Evolutionary conservation across 2,329 filamentous ascomycete species (phyloP).

Genomic region (Diaporthe caulivora): DNA sequence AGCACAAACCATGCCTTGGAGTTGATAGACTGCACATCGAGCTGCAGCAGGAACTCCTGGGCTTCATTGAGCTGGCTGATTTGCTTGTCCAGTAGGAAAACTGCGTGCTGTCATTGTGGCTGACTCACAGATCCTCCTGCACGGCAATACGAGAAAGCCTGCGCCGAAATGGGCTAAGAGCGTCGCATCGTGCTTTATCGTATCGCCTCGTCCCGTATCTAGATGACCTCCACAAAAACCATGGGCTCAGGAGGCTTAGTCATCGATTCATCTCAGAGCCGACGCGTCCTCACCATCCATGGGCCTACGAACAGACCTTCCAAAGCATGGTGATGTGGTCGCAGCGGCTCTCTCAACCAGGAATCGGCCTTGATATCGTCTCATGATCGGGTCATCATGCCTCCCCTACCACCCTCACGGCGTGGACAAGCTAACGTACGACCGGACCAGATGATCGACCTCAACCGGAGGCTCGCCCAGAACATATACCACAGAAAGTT

Average conservation of each 20-base stretch:
- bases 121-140: slow-evolving; percentile 18
- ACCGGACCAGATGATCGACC: slow-evolving; percentile 37
- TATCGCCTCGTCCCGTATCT: slow-evolving; percentile 11
- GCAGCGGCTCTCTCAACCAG: not conserved
- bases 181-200: slow-evolving; percentile 28
- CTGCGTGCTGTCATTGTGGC: slow-evolving; percentile 4
- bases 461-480: slow-evolving; percentile 31
- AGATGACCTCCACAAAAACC: slow-evolving; percentile 20
- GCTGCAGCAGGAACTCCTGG: not conserved
- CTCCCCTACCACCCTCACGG: slow-evolving; percentile 34
- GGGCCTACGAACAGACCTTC: not conserved
- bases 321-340: not conserved
- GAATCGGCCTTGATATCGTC: not conserved
- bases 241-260: slow-evolving; percentile 26
- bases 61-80: not conserved
- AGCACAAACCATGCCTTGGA: not conserved
- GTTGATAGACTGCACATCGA: not conserved
- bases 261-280: slow-evolving; percentile 2
- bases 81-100: slow-evolving; percentile 4
- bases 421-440: slow-evolving; percentile 36
- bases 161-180: not conserved
- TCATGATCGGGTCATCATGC: slow-evolving; percentile 5
- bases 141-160: slow-evolving; percentile 8
- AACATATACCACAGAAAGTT: slow-evolving; percentile 33
- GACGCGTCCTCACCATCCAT: not conserved